Base-by-base conservation (phyloP, 2,329 filamentous ascomycete genomes). In the Endothia cerciana region DNA sequence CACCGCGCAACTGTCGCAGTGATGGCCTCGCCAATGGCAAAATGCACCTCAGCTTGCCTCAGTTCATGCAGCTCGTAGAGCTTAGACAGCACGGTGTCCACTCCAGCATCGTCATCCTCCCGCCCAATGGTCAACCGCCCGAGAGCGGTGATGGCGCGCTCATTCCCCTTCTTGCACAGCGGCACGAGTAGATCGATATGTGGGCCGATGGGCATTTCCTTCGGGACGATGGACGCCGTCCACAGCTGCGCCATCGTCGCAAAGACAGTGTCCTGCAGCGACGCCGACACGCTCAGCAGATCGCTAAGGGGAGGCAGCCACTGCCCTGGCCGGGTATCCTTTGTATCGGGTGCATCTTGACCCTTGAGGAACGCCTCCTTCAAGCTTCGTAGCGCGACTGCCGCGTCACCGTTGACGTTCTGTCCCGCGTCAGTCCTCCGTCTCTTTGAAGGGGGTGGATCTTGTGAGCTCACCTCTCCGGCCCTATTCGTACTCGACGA, bases 11-110 rank as follows among this genome's bases (percentile, higher is more conserved):
- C 85, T 7, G 91, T 86, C 57, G 91, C 91, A 57, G 91, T 90
- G 62, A 98, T 85, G 15, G 95, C 93, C 75, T 97, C 94, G 17
- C 95, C 95, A 36, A 97, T 88, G 0, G 93, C 87, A 74, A 99
- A 97, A 69, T 97, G 94, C 1, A 94, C 85, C 75, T 98, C 94
- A 0, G 91, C 87, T 71, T 93, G 90, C 71, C 92, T 92, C 53
- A 95, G 87, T 74, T 97, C 93, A 71, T 96, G 91, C 3, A 98
- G 81, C 11, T 84, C 84, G 74, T 94, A 91, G 0, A 98, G 80
- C 36, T 86, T 87, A 13, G 87, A 83, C 15, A 93, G 78, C 6
- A 97, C 85, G 11, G 82, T 78, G 2, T 80, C 78, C 74, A 77
- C 72, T 70, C 72, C 73, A 2, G 76, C 72, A 1, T 77, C 74